These are phyloP conservation scores for Starmerella etchellsii DNA, from an alignment of 805 yeast genomes.

Conservation along the genomic window DNA sequence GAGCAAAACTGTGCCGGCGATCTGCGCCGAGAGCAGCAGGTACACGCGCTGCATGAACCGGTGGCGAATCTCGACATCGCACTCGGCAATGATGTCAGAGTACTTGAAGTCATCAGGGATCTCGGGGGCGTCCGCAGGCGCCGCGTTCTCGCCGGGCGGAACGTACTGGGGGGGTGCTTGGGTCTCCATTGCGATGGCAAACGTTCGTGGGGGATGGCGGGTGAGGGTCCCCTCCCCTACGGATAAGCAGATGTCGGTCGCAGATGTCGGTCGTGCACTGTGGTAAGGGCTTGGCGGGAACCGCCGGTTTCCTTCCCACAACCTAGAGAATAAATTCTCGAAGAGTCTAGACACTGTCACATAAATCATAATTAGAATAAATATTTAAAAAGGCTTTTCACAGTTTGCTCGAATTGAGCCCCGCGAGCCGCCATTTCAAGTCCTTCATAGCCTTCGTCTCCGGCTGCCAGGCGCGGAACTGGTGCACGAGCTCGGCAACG, in stretches of 20 bases:
- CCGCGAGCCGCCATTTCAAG: constrained; percentile 65
- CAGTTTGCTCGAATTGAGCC: constrained; percentile 24
- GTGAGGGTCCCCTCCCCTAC: no score
- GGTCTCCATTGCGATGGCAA: no score
- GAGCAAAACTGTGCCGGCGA: constrained; percentile 46
- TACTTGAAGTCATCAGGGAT: constrained; percentile 63
- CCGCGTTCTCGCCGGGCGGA: constrained; percentile 15
- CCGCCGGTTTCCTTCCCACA: no score
- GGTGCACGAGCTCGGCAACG: constrained; percentile 43
- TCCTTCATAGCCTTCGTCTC: constrained; percentile 71
- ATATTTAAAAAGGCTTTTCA: no score
- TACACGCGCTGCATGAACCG: constrained; percentile 71
- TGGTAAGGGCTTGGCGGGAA: no score
- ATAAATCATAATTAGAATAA: no score
- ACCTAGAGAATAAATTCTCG: no score
- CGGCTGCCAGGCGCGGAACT: constrained; percentile 78
- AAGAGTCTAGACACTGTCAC: no score
- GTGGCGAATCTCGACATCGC: constrained; percentile 63
- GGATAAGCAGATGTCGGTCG: no score
- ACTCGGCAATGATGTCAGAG: constrained; percentile 61
- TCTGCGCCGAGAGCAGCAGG: constrained; percentile 51
- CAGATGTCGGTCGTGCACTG: no score
- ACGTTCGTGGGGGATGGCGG: no score
- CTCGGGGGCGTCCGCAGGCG: constrained; percentile 10
- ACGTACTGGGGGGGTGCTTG: constrained; percentile 12